These are phyloP conservation scores for Talaromyces wortmannii DNA, from an alignment of 495 filamentous ascomycete species.

Conservation along the genomic window DNA sequence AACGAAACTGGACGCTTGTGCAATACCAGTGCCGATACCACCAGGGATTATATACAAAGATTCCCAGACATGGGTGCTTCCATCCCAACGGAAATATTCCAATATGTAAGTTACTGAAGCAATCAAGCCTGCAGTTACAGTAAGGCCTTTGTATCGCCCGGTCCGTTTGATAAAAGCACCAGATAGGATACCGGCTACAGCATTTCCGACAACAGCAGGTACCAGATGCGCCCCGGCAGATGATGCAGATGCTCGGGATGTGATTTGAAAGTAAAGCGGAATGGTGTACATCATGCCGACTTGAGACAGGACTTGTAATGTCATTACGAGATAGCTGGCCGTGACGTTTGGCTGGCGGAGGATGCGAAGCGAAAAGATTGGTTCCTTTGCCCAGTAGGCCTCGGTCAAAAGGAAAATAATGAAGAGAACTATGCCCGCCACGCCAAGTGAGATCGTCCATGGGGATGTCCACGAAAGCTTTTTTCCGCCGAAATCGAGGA, in stretches of 20 bases:
- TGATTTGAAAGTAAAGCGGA: conserved; percentile 67
- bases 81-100: conserved; percentile 55
- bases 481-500: conserved; percentile 41
- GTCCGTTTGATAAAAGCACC: conserved; percentile 52
- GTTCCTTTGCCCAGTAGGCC: conserved; percentile 44
- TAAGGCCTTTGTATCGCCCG: conserved; percentile 51
- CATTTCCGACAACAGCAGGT: conserved; percentile 60
- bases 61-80: conserved; percentile 51
- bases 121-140: conserved; percentile 41
- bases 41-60: conserved; percentile 58
- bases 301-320: conserved; percentile 51
- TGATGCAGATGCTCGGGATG: conserved; percentile 44
- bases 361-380: conserved; percentile 55
- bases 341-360: conserved; percentile 48
- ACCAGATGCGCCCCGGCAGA: conserved; percentile 54
- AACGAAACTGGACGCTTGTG: conserved; percentile 46
- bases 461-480: conserved; percentile 16
- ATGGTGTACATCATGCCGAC: conserved; percentile 43
- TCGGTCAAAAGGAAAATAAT: conserved; percentile 45
- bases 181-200: conserved; percentile 52
- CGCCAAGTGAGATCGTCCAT: conserved; percentile 3
- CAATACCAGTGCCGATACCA: conserved; percentile 49
- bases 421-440: conserved; percentile 22
- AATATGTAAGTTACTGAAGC: conserved; percentile 46
- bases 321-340: conserved; percentile 44